Conservation (phyloP, 148 eudicot genomes). For the Polygonum aviculare region DNA sequence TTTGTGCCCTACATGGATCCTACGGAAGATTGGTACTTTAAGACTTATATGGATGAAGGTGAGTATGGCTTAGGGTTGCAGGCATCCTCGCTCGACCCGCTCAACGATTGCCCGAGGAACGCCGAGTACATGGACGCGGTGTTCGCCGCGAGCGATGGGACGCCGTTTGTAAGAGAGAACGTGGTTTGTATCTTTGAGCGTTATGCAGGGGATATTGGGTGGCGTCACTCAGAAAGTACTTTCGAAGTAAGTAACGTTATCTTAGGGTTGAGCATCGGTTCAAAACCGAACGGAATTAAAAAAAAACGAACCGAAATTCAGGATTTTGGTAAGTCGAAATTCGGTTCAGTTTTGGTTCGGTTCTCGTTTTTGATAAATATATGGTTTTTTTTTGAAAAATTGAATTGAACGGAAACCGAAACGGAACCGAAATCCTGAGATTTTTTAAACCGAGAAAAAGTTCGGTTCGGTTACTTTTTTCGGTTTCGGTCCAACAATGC, state of each 20-base stretch:
- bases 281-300: no score
- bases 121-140: slow-evolving; percentile 87
- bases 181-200: slow-evolving; percentile 83
- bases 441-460: no score
- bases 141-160: slow-evolving; percentile 78
- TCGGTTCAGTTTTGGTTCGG: no score
- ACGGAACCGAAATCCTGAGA: no score
- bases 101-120: slow-evolving; percentile 89
- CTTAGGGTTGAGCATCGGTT: no score
- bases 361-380: no score
- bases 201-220: slow-evolving; percentile 77
- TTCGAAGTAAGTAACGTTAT: background rate
- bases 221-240: slow-evolving; percentile 69
- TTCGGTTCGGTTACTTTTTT: no score
- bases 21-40: slow-evolving; percentile 91
- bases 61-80: slow-evolving; percentile 89
- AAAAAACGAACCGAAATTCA: no score
- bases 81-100: slow-evolving; percentile 80
- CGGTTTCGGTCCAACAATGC: no score
- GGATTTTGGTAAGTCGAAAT: no score
- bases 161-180: slow-evolving; percentile 59
- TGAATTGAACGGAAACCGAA: no score
- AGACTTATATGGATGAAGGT: slow-evolving; percentile 98
- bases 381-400: no score
- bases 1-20: slow-evolving; percentile 99